A percentile compares a stretch with the other conserved stretches of the same genome.
Conservation (phyloP, 495 filamentous ascomycete genomes). For the Tuber microsphaerosporum region DNA sequence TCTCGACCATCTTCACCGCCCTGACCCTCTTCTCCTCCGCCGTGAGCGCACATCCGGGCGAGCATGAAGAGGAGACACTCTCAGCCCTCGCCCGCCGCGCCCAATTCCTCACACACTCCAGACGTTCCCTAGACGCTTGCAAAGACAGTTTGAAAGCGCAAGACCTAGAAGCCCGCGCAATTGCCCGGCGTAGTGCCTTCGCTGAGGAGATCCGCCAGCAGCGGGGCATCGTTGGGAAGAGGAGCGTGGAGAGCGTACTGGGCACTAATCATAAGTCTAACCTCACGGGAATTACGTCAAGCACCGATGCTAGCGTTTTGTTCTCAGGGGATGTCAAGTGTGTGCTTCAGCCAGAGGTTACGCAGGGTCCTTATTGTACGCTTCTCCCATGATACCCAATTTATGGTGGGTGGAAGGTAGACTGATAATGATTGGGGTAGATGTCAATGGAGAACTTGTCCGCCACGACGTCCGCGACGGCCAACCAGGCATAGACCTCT, state of each 20-base stretch:
- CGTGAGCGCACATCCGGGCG: constrained; percentile 44
- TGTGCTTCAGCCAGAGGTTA: constrained; percentile 52
- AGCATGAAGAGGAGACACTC: constrained; percentile 19
- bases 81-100: constrained; percentile 40
- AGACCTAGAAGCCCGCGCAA: constrained; percentile 40
- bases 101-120: constrained; percentile 40
- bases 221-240: constrained; percentile 33
- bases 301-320: constrained; percentile 48
- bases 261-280: constrained; percentile 46
- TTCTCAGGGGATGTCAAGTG: constrained; percentile 53
- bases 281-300: constrained; percentile 47
- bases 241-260: constrained; percentile 45
- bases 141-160: constrained; percentile 41
- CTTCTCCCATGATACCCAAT: not conserved
- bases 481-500: constrained; percentile 52
- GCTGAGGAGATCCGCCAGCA: constrained; percentile 40
- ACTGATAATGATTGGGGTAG: not conserved
- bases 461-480: constrained; percentile 52
- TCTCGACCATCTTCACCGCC: constrained; percentile 13
- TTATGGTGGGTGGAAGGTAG: not conserved
- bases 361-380: constrained; percentile 54
- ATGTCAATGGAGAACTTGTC: constrained; percentile 42
- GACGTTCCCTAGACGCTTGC: constrained; percentile 44
- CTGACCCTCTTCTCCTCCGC: constrained; percentile 14
- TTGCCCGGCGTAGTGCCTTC: constrained; percentile 43